Percentiles rank a stretch among this genome's conserved stretches.
phyloP scores from a whole-genome alignment of 306 rosid species.

The Vigna reflexopilosa region DNA sequence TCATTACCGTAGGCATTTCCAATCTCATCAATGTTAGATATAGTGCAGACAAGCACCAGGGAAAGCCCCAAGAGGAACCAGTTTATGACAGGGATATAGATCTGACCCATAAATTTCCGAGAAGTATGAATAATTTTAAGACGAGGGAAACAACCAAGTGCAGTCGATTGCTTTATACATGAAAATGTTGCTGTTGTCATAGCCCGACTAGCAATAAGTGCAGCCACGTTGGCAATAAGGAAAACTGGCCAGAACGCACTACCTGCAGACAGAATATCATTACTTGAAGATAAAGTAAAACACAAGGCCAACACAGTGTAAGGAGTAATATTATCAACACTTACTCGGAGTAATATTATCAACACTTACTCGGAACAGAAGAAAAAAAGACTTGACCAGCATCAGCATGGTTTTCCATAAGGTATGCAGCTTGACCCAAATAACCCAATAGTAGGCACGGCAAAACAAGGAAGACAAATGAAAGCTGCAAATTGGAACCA shows the following conservation, averaged over 20 bases:
- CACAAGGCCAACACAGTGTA: slow-evolving; percentile 26
- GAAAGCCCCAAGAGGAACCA: slow-evolving; percentile 92
- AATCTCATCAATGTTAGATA: slow-evolving; percentile 87
- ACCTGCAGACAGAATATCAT: slow-evolving; percentile 59
- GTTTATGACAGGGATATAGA: slow-evolving; percentile 91
- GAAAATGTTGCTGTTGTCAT: slow-evolving; percentile 99
- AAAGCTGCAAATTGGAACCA: slow-evolving; percentile 74
- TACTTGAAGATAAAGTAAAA: slow-evolving; percentile 36
- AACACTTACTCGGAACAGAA: slow-evolving; percentile 82
- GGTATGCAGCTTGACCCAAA: slow-evolving; percentile 99
- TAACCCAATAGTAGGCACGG: slow-evolving; percentile 96
- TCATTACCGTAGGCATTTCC: slow-evolving; percentile 97
- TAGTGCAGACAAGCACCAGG: slow-evolving; percentile 75
- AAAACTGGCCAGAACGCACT: slow-evolving; percentile 83
- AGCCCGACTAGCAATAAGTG: slow-evolving; percentile 94
- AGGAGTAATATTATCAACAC: slow-evolving; percentile 35
- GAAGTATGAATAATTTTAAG: slow-evolving; percentile 94
- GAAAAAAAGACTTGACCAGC: slow-evolving; percentile 74
- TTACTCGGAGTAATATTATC: slow-evolving; percentile 53
- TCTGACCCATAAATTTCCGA: slow-evolving; percentile 98
- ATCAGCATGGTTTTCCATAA: slow-evolving; percentile 68
- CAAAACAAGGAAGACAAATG: slow-evolving; percentile 89
- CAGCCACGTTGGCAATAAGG: slow-evolving; percentile 83
- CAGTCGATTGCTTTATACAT: slow-evolving; percentile 94
- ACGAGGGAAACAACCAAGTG: slow-evolving; percentile 99